Evolutionary conservation across 371 early-diverging fungal genomes (phyloP).

Genomic region (Circinella umbellata): DNA sequence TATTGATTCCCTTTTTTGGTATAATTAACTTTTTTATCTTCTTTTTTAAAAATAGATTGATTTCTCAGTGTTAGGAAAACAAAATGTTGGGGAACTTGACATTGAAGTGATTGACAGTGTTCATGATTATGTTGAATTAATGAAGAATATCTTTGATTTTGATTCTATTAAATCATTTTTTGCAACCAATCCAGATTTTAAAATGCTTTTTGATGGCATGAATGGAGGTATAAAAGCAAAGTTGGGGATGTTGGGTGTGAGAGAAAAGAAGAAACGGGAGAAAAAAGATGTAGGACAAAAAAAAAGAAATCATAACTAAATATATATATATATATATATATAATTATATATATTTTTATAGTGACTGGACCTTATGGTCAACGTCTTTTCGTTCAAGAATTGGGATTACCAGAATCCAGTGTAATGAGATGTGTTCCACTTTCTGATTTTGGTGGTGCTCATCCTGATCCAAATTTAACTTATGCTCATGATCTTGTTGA

Average conservation of each 20-base stretch:
- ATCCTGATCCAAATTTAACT: constrained; percentile 98
- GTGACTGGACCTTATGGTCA: constrained; percentile 96
- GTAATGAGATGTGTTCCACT: constrained; percentile 86
- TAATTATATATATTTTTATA: constrained; percentile 19
- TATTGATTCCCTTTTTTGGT: too few species aligned
- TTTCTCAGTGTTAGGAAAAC: constrained; percentile 71
- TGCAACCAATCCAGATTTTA: constrained; percentile 70
- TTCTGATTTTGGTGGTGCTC: constrained; percentile 93
- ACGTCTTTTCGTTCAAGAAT: constrained; percentile 87
- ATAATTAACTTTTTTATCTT: too few species aligned
- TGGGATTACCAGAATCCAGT: constrained; percentile 81
- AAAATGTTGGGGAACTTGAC: constrained; percentile 59
- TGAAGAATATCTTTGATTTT: constrained; percentile 93
- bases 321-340: too few species aligned
- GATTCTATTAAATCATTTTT: constrained; percentile 81
- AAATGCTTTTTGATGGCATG: constrained; percentile 94
- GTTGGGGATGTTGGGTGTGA: background rate
- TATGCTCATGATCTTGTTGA: constrained; percentile 96
- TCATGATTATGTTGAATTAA: constrained; percentile 84
- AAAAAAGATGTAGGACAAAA: too few species aligned
- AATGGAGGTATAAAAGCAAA: constrained; percentile 71
- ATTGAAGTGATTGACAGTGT: constrained; percentile 93
- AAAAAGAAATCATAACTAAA: too few species aligned
- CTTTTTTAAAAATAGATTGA: constrained; percentile 60
- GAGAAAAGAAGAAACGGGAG: background rate